Evolutionary conservation across 306 rosid genomes (phyloP), one percentile per base, ranked within the genome.

Genomic region (Boehmeria nivea): DNA sequence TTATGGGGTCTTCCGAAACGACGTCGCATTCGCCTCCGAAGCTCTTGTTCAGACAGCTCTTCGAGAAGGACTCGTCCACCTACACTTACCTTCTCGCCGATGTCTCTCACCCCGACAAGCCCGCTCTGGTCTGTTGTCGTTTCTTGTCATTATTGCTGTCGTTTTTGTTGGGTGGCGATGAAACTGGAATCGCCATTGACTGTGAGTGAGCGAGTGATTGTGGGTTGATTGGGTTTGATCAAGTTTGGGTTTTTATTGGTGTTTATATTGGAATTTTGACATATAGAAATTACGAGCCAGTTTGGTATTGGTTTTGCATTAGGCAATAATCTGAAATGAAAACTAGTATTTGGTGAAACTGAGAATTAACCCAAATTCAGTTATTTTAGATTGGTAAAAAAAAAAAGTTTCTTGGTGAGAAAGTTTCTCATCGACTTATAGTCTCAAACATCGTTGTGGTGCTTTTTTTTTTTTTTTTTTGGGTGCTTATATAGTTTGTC

Each of bases 61-160:
- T 85, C 51, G 96, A 87, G 85, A 93, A 83, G 79, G 99, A 93
- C 14, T 93, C 99, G 1, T 93, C 96, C 21, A 93, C 96, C 37
- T 93, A 85, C 58, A 87, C 99, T 0, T 87, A 87, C 66, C 80
- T 93, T 62, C 96, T 93, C 20, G 95, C 99, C 40, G 94, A 93
- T 59, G 62, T 69, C 13, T 81, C 80, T 4, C 94, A 87, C 57
- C 84, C 95, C 23, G 84, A 76, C 0, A 88, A 76, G 60, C 94
- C 95, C 0, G 96, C 96, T 27, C 72, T 93, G 53, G 96, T 93
- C 60, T 43, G 14, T 10, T 8, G 5, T 0, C 39, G n/a, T 2
- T 11, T 9, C n/a, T 0, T 53, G 33, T 39, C 12, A 26, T 15
- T 14, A 7, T 15, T 25, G 6, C 13, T 26, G 13, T 15, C 17